Conservation (phyloP, 192 early-diverging fungal genomes). For the Linnemannia hyalina region DNA sequence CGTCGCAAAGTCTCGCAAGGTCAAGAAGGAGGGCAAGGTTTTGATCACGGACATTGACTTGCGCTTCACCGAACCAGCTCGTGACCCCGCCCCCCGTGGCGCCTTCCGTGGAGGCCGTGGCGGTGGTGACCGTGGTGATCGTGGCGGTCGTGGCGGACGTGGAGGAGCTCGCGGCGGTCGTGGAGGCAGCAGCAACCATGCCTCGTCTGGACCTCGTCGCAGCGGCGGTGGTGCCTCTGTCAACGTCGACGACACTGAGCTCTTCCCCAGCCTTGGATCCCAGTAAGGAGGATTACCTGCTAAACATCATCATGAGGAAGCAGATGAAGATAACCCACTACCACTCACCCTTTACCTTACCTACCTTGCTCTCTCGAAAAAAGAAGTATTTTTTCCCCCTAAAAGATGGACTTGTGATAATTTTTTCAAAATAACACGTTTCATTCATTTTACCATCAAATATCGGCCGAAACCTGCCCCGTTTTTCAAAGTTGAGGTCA, state of each 20-base stretch:
- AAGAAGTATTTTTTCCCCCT: background rate
- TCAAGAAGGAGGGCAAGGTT: constrained; percentile 73
- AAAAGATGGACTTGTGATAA: background rate
- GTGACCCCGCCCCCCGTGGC: constrained; percentile 72
- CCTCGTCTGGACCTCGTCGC: constrained; percentile 73
- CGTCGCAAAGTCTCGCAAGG: constrained; percentile 53
- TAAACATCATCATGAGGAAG: no score
- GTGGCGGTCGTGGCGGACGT: constrained; percentile 49
- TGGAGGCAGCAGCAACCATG: constrained; percentile 61
- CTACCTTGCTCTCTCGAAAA: background rate
- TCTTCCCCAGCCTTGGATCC: constrained; percentile 76
- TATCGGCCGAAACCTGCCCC: no score
- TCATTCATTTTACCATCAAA: background rate
- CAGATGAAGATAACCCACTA: background rate
- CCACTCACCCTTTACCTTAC: background rate
- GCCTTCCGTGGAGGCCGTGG: constrained; percentile 69
- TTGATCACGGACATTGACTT: constrained; percentile 81
- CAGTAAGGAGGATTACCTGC: constrained; percentile 16
- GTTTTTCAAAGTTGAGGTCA: no score
- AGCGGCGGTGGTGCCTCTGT: constrained; percentile 64
- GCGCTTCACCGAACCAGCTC: constrained; percentile 85
- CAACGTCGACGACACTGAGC: constrained; percentile 76
- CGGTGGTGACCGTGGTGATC: constrained; percentile 56
- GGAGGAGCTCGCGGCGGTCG: constrained; percentile 71
- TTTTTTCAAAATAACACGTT: background rate